Conservation (phyloP, 83 land plant genomes). For the Thuja plicata region DNA sequence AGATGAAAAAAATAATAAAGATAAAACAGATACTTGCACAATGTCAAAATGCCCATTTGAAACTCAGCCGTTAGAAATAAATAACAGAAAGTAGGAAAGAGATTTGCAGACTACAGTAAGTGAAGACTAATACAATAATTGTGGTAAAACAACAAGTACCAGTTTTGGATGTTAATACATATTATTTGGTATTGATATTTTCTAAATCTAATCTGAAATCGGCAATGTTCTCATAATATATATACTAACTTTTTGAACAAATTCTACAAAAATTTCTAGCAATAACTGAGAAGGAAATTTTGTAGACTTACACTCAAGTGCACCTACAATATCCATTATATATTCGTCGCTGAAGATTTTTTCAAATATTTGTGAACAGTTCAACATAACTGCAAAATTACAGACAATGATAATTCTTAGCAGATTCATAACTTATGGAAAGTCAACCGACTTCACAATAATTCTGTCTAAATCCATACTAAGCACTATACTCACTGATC, state of each 20-base stretch:
- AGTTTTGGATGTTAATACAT: background rate
- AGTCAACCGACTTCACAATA: background rate
- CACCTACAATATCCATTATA: slow-evolving; percentile 90
- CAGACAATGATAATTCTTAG: slow-evolving; percentile 5
- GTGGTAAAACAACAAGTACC: background rate
- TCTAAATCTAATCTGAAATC: background rate
- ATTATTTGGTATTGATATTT: background rate
- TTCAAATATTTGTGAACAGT: slow-evolving; percentile 79
- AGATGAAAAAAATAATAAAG: background rate
- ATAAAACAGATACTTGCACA: background rate
- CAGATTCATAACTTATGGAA: background rate
- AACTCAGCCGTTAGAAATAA: too few relatives aligned
- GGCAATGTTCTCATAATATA: background rate
- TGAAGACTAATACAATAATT: background rate
- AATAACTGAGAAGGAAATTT: background rate
- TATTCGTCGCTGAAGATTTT: slow-evolving; percentile 83
- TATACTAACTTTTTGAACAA: background rate
- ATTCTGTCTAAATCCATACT: background rate
- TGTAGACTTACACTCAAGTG: slow-evolving; percentile 78
- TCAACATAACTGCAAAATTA: slow-evolving; percentile 78
- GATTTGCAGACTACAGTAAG: background rate
- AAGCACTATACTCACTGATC: slow-evolving; percentile 59
- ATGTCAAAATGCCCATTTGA: background rate
- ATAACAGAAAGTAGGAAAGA: background rate
- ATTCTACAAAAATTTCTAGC: background rate